Conservation (phyloP, 2,329 filamentous ascomycete genomes). For the Paraphoma sp. region DNA sequence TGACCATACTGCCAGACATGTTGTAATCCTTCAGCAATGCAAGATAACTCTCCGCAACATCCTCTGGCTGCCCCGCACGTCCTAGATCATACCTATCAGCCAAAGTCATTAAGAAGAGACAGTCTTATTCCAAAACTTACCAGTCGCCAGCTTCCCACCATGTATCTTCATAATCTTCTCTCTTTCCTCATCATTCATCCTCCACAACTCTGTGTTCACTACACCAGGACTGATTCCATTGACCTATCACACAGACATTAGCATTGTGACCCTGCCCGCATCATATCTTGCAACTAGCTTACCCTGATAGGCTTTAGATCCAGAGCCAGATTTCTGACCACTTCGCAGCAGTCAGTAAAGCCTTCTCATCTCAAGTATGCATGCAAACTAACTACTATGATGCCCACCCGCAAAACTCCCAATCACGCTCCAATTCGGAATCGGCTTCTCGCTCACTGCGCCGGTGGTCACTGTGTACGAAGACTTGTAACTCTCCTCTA, state of each 20-base stretch:
- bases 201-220: constrained; percentile 55
- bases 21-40: constrained; percentile 57
- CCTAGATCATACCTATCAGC: no score
- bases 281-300: neutral
- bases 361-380: no score
- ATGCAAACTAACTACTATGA: constrained; percentile 45
- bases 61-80: constrained; percentile 32
- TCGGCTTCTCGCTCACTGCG: constrained; percentile 58
- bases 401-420: constrained; percentile 58
- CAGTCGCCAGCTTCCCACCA: constrained; percentile 33
- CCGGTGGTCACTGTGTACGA: constrained; percentile 67
- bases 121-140: neutral
- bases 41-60: constrained; percentile 55
- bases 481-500: constrained; percentile 51
- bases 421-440: constrained; percentile 59
- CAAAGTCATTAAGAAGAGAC: no score
- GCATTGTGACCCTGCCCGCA: neutral
- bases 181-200: constrained; percentile 35
- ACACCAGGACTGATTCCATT: constrained; percentile 67
- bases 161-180: constrained; percentile 24
- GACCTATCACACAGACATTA: neutral
- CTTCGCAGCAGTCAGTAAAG: no score
- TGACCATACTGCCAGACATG: constrained; percentile 53
- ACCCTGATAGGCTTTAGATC: constrained; percentile 70
- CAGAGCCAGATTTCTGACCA: constrained; percentile 64